Conservation (phyloP, 2,329 filamentous ascomycete genomes). For the Microcyclospora tardicrescens region DNA sequence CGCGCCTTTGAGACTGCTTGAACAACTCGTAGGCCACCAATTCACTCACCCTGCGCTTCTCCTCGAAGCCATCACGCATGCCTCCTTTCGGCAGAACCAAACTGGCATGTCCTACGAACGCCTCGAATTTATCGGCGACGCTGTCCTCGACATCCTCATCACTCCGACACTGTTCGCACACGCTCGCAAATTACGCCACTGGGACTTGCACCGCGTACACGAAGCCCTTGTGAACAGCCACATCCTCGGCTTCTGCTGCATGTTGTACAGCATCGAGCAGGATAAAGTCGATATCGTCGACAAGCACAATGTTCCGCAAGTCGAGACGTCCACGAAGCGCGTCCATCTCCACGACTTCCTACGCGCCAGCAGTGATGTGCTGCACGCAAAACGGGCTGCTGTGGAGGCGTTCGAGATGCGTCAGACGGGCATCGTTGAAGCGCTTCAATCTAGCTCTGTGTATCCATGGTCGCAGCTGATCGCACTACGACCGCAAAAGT, state of each 20-base stretch:
- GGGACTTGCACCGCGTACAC: conserved; percentile 63
- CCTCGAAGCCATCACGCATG: conserved; percentile 68
- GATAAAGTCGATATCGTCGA: conserved; percentile 19
- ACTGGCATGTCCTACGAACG: conserved; percentile 52
- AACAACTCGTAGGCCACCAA: conserved; percentile 55
- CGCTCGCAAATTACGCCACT: conserved; percentile 36
- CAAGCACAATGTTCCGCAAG: conserved; percentile 7
- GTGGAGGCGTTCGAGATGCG: conserved; percentile 36
- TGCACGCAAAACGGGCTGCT: conserved; percentile 32
- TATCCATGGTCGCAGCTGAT: conserved; percentile 72
- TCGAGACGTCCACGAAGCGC: not conserved
- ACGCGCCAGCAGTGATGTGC: too few relatives aligned
- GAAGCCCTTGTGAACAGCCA: conserved; percentile 67
- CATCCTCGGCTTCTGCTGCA: conserved; percentile 63
- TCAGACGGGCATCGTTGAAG: conserved; percentile 36
- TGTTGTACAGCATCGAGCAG: conserved; percentile 40
- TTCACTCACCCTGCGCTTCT: conserved; percentile 59
- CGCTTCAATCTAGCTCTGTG: conserved; percentile 35
- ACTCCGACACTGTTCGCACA: conserved; percentile 47
- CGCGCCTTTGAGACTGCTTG: conserved; percentile 34
- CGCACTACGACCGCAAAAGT: conserved; percentile 55
- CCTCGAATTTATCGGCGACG: conserved; percentile 79
- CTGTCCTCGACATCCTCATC: conserved; percentile 68
- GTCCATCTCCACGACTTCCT: conserved; percentile 20
- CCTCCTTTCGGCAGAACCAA: conserved; percentile 21